phyloP scores from a whole-genome alignment of 1,284 basidiomycete genomes.

The Marasmius sp. region DNA sequence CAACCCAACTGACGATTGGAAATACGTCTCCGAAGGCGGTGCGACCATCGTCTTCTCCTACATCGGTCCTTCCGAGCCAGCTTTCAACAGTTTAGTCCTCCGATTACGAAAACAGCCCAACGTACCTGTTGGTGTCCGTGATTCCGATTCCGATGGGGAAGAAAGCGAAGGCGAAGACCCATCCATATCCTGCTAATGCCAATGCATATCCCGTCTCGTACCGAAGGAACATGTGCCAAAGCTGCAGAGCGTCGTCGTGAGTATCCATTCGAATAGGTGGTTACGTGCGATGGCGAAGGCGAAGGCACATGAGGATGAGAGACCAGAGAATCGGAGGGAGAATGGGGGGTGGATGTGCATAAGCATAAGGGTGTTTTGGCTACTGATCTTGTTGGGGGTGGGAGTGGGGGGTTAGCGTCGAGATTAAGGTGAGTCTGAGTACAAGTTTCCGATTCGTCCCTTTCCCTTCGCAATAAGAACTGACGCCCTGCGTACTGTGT shows the following conservation, averaged over 20 bases:
- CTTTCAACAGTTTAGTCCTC: slow-evolving; percentile 66
- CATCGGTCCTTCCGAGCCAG: slow-evolving; percentile 45
- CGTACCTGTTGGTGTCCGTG: slow-evolving; percentile 5
- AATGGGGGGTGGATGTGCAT: slow-evolving; percentile 56
- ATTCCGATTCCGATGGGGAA: slow-evolving; percentile 1
- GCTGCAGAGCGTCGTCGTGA: slow-evolving; percentile 55
- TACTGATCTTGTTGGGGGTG: slow-evolving; percentile 68
- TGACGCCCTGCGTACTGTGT: too few relatives aligned
- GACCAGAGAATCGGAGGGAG: slow-evolving; percentile 48
- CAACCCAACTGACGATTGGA: slow-evolving; percentile 60
- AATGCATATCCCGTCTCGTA: slow-evolving; percentile 60
- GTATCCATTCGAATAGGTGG: slow-evolving; percentile 2
- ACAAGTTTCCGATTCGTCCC: too few relatives aligned
- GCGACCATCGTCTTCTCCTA: slow-evolving; percentile 87
- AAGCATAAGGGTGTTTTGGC: slow-evolving; percentile 64
- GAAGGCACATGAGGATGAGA: slow-evolving; percentile 47
- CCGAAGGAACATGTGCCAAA: slow-evolving; percentile 57
- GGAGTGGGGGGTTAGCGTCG: slow-evolving; percentile 49
- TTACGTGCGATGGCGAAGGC: slow-evolving; percentile 38
- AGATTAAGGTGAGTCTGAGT: too few relatives aligned
- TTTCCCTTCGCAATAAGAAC: too few relatives aligned
- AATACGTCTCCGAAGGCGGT: slow-evolving; percentile 85
- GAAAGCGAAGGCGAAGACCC: slow-evolving; percentile 24
- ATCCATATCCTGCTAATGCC: slow-evolving; percentile 61
- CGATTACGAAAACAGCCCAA: slow-evolving; percentile 64